A percentile compares a stretch with the other conserved stretches of the same genome.
phyloP scores from a whole-genome alignment of 495 filamentous ascomycete species.

The Lasiosphaeria ovina region DNA sequence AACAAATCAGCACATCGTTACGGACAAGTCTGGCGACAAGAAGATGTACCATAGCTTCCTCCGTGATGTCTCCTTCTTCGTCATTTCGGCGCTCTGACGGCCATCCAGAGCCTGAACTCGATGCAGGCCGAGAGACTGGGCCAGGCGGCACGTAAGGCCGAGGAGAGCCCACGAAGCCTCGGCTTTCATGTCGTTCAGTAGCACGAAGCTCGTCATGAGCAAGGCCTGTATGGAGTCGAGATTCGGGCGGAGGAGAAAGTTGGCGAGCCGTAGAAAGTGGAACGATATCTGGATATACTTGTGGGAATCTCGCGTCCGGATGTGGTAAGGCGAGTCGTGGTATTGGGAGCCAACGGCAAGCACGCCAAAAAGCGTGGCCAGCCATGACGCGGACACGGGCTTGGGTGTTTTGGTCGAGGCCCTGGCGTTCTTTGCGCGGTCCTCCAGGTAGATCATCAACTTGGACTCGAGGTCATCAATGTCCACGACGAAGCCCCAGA shows the following conservation, averaged over 20 bases:
- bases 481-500: conserved; percentile 77
- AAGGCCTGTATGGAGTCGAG: conserved; percentile 58
- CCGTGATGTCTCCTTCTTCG: conserved; percentile 44
- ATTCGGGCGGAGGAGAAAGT: conserved; percentile 53
- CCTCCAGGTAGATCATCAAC: conserved; percentile 64
- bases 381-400: conserved; percentile 62
- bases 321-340: conserved; percentile 61
- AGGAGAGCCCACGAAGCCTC: conserved; percentile 58
- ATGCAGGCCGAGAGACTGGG: conserved; percentile 55
- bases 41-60: conserved; percentile 43
- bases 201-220: conserved; percentile 52
- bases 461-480: conserved; percentile 63
- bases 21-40: too few species aligned
- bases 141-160: conserved; percentile 53
- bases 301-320: conserved; percentile 52
- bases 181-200: conserved; percentile 59
- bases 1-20: neutral
- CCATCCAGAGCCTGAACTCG: conserved; percentile 39
- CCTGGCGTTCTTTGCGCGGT: conserved; percentile 56
- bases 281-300: conserved; percentile 56
- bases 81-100: conserved; percentile 34
- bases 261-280: conserved; percentile 53
- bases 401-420: conserved; percentile 47
- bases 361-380: conserved; percentile 75
- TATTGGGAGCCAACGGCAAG: conserved; percentile 82